A percentile compares a stretch with the other conserved stretches of the same genome.
Conservation (phyloP, 2,329 filamentous ascomycete genomes). For the Cercospora berteroae region DNA sequence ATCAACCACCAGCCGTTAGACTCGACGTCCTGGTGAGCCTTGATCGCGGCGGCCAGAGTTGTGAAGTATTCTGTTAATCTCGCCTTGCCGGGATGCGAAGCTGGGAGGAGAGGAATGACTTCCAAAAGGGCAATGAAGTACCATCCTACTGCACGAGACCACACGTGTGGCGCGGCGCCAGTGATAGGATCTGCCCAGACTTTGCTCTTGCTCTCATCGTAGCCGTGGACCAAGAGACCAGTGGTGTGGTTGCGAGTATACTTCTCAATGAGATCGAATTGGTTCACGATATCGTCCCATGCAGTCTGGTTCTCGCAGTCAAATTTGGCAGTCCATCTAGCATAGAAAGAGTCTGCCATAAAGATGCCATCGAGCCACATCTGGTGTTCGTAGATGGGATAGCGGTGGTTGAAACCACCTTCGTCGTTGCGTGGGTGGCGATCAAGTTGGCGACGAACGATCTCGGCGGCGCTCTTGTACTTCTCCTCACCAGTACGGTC, state of each 20-base stretch:
- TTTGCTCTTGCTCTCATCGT: constrained; percentile 50
- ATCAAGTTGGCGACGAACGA: constrained; percentile 31
- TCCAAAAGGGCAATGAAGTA: constrained; percentile 53
- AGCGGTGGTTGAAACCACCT: constrained; percentile 38
- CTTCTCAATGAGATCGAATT: constrained; percentile 46
- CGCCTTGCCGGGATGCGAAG: constrained; percentile 37
- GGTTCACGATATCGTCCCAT: constrained; percentile 38
- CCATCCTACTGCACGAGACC: constrained; percentile 56
- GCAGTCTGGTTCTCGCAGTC: constrained; percentile 23
- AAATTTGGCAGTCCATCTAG: constrained; percentile 30
- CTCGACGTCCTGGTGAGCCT: constrained; percentile 52
- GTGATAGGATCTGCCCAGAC: constrained; percentile 54
- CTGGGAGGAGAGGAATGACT: constrained; percentile 43
- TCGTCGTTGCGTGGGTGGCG: constrained; percentile 32
- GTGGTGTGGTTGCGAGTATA: constrained; percentile 44
- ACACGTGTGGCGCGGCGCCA: constrained; percentile 53
- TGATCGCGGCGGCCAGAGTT: constrained; percentile 42
- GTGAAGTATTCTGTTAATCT: constrained; percentile 39
- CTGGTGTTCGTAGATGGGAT: constrained; percentile 47
- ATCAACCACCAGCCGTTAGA: constrained; percentile 58
- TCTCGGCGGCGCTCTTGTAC: constrained; percentile 24
- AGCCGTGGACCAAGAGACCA: constrained; percentile 55
- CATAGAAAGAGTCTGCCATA: constrained; percentile 48
- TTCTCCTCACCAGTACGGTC: constrained; percentile 26
- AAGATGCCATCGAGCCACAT: constrained; percentile 56